A percentile compares a stretch with the other conserved stretches of the same genome.
phyloP scores from a whole-genome alignment of 805 yeast genomes.

The Wickerhamiella australiensis region DNA sequence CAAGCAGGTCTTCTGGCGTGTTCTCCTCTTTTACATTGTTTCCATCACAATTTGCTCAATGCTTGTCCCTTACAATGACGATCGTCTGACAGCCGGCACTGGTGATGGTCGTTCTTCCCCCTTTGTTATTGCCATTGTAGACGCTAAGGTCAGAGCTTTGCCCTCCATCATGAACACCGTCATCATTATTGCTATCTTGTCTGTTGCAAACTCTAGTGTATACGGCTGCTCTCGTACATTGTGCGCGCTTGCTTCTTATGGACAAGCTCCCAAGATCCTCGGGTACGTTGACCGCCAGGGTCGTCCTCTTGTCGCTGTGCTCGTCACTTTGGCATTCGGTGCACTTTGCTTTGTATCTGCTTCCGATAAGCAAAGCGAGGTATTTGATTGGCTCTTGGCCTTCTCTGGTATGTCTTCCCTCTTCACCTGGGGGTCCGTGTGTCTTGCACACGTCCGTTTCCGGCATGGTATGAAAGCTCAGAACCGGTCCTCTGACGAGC shows the following conservation, averaged over 20 bases:
- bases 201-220: slow-evolving; percentile 60
- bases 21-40: slow-evolving; percentile 52
- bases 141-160: slow-evolving; percentile 51
- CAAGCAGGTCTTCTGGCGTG: slow-evolving; percentile 73
- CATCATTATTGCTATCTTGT: slow-evolving; percentile 51
- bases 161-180: slow-evolving; percentile 64
- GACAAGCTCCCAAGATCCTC: slow-evolving; percentile 46
- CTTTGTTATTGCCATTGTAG: slow-evolving; percentile 52
- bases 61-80: slow-evolving; percentile 46
- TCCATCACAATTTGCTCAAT: slow-evolving; percentile 46
- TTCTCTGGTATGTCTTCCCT: slow-evolving; percentile 22
- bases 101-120: slow-evolving; percentile 60
- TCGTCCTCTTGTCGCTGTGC: slow-evolving; percentile 61
- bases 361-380: slow-evolving; percentile 29
- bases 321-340: slow-evolving; percentile 36
- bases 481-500: slow-evolving; percentile 48
- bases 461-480: slow-evolving; percentile 41
- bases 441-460: slow-evolving; percentile 27
- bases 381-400: slow-evolving; percentile 24
- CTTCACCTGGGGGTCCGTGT: slow-evolving; percentile 21
- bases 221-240: slow-evolving; percentile 57
- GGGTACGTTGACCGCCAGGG: slow-evolving; percentile 60
- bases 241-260: slow-evolving; percentile 51
- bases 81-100: slow-evolving; percentile 35
- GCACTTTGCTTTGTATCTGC: slow-evolving; percentile 44